Base-by-base conservation (phyloP, 1,284 basidiomycete species). In the Heterobasidion occidentale region DNA sequence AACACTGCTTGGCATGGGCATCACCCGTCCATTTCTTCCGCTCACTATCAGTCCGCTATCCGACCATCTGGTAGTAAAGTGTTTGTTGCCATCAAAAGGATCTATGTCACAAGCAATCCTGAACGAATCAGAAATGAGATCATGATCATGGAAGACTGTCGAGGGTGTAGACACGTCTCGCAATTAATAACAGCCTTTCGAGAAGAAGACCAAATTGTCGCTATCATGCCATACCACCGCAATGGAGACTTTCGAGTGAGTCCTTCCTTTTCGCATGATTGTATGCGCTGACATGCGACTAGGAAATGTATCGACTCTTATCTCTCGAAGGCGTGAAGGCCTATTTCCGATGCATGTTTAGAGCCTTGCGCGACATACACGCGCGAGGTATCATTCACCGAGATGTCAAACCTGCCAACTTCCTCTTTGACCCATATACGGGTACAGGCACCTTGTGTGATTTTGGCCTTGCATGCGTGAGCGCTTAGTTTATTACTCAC, bases 361-460 rank as follows among this genome's bases (percentile, higher is more conserved):
- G 90, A 19, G 94, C 93, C 1, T 71, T 99, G 54, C 85, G 89
- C 53, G 94, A 96, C 63, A 89, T 93, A 20, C 97, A 99, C 68
- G 74, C 83, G n/a, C 78, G 92, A 52, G 84, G 82, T 7, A 90
- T 99, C 65, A 91, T 99, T 52, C 96, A 99, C 72, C 92, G 96
- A 42, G 96, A 99, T 70, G 92, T 99, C 65, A 99, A 99, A 68
- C 97, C 96, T 15, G 96, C 96, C 59, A 99, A 99, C 71, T 99
- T 99, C 67, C 79, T 99, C 36, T 99, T 92, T 70, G 92, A 99
- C 70, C 88, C 92, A 36, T 81, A 80, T 48, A 89, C 86, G 4
- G 89, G 90, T 2, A 76, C 86, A 7, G 96, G 97, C 9, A 92
- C 91, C 0, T 74, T 99, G 9, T 96, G 94, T 63, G 96, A 99